Evolutionary conservation across 768 basidiomycete species (phyloP), one percentile per base, ranked within the genome.

Genomic region (Kockovaella imperatae): DNA sequence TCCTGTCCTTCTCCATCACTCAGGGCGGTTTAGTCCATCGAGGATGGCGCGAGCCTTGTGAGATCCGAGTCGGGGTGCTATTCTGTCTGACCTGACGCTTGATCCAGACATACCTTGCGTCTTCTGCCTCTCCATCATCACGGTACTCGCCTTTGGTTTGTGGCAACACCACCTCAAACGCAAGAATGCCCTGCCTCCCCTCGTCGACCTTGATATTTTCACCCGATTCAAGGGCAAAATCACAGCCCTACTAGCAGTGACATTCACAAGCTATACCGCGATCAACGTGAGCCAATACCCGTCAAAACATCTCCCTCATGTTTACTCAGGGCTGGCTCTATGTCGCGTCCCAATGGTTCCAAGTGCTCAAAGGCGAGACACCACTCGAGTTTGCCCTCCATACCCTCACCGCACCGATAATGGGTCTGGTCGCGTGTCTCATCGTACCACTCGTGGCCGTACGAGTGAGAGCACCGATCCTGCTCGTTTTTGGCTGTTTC

Each of bases 1-100:
- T 86, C 0, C 75, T 87, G 52, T 75, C 81, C 8, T 86, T 87
- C 54, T 79, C 81, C 1, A 75, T 88, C 2, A 79, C 80, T 32
- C 78, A 86, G 53, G 82, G 79, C 8, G 76, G 74, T 10, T 69
- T 77, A 7, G 80, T 78, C 4, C 70, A 74, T 0, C 32, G 77
- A 3, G 77, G 78, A 7, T 86, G 83, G 83, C 68, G 60, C 3
- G 79, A 80, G 8, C 59, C 72, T 15, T 78, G 79, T 80, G 54
- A 40, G 77, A 56, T 20, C 17, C 17, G 13, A 25, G 10, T 15
- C 28, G 20, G n/a, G 5, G 28, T n/a, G 35, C 13, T 45, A 67
- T 54, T 31, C 35, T 46, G 31, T 45, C 44, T 34, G 3, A 31
- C 55, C 28, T 47, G 39, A 8, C 45, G 28, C 31, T 28, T 30